These are phyloP conservation scores for Nothopassalora personata DNA, from an alignment of 2,329 filamentous ascomycete genomes.

Conservation along the genomic window DNA sequence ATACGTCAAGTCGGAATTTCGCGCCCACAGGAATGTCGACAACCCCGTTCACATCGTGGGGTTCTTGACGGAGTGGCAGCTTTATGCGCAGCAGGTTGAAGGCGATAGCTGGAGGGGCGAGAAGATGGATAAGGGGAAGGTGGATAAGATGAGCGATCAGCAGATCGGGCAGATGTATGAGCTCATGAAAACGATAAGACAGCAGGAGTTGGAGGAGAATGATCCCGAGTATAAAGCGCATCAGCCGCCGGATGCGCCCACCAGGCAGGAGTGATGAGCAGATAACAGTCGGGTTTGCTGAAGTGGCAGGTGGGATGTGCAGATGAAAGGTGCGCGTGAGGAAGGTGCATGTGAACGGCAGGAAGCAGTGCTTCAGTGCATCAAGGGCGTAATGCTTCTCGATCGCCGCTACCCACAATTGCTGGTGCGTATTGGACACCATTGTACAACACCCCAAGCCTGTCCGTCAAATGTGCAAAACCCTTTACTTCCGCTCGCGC, in stretches of 20 bases:
- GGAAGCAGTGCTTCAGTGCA: not conserved
- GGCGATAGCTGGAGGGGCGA: constrained; percentile 80
- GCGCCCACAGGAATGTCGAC: constrained; percentile 74
- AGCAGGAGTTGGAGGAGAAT: constrained; percentile 45
- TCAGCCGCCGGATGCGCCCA: constrained; percentile 12
- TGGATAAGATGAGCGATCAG: constrained; percentile 94
- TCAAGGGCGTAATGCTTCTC: not conserved
- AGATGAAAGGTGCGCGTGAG: not conserved
- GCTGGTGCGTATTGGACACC: not conserved
- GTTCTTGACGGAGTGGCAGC: constrained; percentile 93
- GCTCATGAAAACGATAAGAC: constrained; percentile 75
- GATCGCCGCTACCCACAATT: not conserved
- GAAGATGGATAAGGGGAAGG: constrained; percentile 73
- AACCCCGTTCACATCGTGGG: constrained; percentile 93
- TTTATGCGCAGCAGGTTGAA: constrained; percentile 88
- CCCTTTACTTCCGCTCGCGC: constrained; percentile 41
- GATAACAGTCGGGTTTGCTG: not conserved
- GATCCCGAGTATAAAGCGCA: constrained; percentile 32
- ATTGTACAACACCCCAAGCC: not conserved
- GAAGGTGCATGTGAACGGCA: not conserved
- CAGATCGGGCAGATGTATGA: constrained; percentile 93
- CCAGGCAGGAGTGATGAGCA: not conserved
- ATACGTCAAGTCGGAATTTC: constrained; percentile 90
- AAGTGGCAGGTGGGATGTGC: not conserved
- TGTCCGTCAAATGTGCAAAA: constrained; percentile 41